Evolutionary conservation across 208 protist genomes (phyloP).

Genomic region (Trypanosoma conorhini): DNA sequence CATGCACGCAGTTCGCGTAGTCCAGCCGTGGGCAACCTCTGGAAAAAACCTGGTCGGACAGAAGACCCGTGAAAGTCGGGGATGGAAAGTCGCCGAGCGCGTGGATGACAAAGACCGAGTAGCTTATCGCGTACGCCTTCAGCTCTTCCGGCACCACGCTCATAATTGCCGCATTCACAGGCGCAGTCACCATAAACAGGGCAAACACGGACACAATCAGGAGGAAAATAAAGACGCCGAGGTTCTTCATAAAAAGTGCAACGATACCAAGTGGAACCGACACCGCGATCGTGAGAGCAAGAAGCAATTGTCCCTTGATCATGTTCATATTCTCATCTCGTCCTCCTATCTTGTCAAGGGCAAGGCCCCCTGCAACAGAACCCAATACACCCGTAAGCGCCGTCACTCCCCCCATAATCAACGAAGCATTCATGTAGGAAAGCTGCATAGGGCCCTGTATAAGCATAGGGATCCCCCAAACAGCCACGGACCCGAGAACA

Average conservation of each 20-base stretch:
- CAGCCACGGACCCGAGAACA: constrained; percentile 74
- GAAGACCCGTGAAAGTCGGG: constrained; percentile 62
- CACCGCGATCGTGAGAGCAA: constrained; percentile 43
- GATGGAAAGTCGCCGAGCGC: constrained; percentile 89
- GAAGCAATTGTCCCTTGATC: constrained; percentile 61
- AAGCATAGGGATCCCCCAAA: constrained; percentile 81
- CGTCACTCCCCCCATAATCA: constrained; percentile 64
- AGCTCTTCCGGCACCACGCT: constrained; percentile 56
- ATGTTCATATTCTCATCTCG: constrained; percentile 40
- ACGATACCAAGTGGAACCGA: constrained; percentile 46
- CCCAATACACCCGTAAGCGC: constrained; percentile 65
- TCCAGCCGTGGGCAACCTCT: constrained; percentile 37
- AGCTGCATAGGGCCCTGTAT: constrained; percentile 66
- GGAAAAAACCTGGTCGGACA: constrained; percentile 62
- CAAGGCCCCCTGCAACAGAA: constrained; percentile 57
- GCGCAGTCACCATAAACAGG: constrained; percentile 80
- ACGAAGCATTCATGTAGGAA: constrained; percentile 33
- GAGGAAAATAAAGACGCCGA: constrained; percentile 32
- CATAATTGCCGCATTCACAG: constrained; percentile 76
- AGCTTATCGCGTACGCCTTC: constrained; percentile 84
- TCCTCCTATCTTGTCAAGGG: constrained; percentile 72
- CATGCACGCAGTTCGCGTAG: not conserved
- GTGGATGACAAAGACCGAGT: constrained; percentile 89
- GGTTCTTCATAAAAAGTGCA: constrained; percentile 40
- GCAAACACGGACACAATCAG: constrained; percentile 55